A percentile compares a stretch with the other conserved stretches of the same genome.
Conservation (phyloP, 306 rosid genomes). For the Vicia villosa region DNA sequence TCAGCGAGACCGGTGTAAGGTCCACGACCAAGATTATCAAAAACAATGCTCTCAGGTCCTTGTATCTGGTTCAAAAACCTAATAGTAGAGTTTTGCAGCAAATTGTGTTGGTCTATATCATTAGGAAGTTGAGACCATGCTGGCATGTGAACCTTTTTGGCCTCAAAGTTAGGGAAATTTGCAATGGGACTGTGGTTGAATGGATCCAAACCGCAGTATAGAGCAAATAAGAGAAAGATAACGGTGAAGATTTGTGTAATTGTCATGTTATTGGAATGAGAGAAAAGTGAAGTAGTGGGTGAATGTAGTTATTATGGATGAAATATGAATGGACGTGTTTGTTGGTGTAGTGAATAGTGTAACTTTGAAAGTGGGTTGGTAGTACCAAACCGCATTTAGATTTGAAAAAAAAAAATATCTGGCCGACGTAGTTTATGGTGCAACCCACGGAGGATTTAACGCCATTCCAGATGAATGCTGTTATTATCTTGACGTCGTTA, state of each 20-base stretch:
- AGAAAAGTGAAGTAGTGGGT: background rate
- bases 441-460: no score
- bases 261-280: slow-evolving; percentile 38
- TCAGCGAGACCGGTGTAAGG: slow-evolving; percentile 95
- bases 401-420: no score
- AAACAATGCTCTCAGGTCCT: slow-evolving; percentile 89
- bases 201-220: slow-evolving; percentile 84
- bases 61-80: slow-evolving; percentile 73
- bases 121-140: slow-evolving; percentile 62
- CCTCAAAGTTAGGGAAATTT: slow-evolving; percentile 60
- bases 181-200: slow-evolving; percentile 66
- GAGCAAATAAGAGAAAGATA: slow-evolving; percentile 49
- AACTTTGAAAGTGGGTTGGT: no score
- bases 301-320: no score
- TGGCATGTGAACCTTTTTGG: slow-evolving; percentile 52
- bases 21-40: slow-evolving; percentile 88
- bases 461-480: no score
- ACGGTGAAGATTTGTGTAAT: slow-evolving; percentile 36
- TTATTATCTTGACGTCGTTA: no score
- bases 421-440: no score
- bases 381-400: no score
- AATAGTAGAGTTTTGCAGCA: slow-evolving; percentile 77
- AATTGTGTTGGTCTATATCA: slow-evolving; percentile 56
- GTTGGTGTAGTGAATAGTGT: no score
- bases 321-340: no score